These are phyloP conservation scores for Dactylellina sp. DNA, from an alignment of 2,329 filamentous ascomycete species.

Conservation along the genomic window DNA sequence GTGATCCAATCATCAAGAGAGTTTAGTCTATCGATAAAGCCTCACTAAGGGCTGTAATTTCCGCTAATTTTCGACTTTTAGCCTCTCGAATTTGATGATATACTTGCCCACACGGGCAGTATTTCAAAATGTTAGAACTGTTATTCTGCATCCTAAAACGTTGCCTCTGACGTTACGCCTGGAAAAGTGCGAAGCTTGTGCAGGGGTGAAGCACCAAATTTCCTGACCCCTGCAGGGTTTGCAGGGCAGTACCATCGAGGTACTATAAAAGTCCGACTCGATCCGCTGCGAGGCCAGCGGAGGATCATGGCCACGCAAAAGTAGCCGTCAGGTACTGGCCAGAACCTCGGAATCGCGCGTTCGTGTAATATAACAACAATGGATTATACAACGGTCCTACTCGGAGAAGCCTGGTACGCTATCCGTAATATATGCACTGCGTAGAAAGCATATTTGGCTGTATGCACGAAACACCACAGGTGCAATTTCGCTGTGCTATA, in stretches of 20 bases:
- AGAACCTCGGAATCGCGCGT: slow-evolving; percentile 17
- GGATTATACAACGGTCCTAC: slow-evolving; percentile 37
- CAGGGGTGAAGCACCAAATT: slow-evolving; percentile 41
- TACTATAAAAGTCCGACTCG: slow-evolving; percentile 44
- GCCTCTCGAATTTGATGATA: slow-evolving; percentile 30
- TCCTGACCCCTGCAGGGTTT: slow-evolving; percentile 36
- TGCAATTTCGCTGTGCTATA: slow-evolving; percentile 38
- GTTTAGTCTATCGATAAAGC: slow-evolving; percentile 56
- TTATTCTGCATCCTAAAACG: slow-evolving; percentile 34
- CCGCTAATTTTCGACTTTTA: slow-evolving; percentile 53
- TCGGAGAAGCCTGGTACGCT: slow-evolving; percentile 32
- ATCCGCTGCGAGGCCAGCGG: slow-evolving; percentile 36
- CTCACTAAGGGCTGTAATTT: slow-evolving; percentile 49
- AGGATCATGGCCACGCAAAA: slow-evolving; percentile 34
- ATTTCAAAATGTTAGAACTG: slow-evolving; percentile 21
- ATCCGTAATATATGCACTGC: slow-evolving; percentile 13
- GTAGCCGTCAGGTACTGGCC: slow-evolving; percentile 47
- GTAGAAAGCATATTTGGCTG: slow-evolving; percentile 21
- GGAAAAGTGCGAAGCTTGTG: slow-evolving; percentile 35
- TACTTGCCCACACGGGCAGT: slow-evolving; percentile 37
- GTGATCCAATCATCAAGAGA: slow-evolving; percentile 37
- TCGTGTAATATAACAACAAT: slow-evolving; percentile 54
- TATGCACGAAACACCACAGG: slow-evolving; percentile 25
- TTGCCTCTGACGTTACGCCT: slow-evolving; percentile 38
- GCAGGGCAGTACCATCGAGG: slow-evolving; percentile 41